These are phyloP conservation scores for Stachybotrys elegans DNA, from an alignment of 2,329 filamentous ascomycete genomes.

Conservation along the genomic window DNA sequence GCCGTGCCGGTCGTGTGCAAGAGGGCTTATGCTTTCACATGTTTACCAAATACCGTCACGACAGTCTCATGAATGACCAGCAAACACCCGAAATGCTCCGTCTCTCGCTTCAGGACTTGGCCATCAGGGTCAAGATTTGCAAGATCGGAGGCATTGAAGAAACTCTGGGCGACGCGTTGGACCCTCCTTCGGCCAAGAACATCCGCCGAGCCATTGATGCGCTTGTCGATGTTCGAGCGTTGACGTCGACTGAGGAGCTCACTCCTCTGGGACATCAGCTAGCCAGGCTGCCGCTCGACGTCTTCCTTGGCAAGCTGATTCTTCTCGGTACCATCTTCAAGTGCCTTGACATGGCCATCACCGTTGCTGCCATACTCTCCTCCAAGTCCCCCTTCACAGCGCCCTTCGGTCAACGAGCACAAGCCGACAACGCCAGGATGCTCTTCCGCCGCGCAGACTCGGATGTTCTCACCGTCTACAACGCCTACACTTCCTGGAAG, in stretches of 20 bases:
- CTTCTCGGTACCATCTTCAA: slow-evolving; percentile 81
- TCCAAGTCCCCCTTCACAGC: slow-evolving; percentile 92
- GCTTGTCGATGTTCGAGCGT: slow-evolving; percentile 84
- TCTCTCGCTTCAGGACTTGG: slow-evolving; percentile 87
- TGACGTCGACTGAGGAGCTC: slow-evolving; percentile 76
- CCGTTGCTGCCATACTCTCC: slow-evolving; percentile 86
- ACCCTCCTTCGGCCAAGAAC: slow-evolving; percentile 86
- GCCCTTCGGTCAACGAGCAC: slow-evolving; percentile 75
- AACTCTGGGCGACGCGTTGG: slow-evolving; percentile 80
- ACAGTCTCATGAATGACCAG: slow-evolving; percentile 79
- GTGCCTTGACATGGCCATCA: slow-evolving; percentile 87
- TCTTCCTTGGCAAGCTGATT: slow-evolving; percentile 91
- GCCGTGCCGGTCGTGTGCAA: slow-evolving; percentile 91
- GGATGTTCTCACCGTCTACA: slow-evolving; percentile 87
- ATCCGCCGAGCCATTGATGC: slow-evolving; percentile 90
- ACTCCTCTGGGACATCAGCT: slow-evolving; percentile 84
- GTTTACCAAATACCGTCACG: slow-evolving; percentile 86
- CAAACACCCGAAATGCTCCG: slow-evolving; percentile 96
- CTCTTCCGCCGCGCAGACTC: slow-evolving; percentile 84
- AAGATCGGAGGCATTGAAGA: slow-evolving; percentile 91
- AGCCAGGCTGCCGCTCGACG: slow-evolving; percentile 83
- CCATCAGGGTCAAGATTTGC: slow-evolving; percentile 95
- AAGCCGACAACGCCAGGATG: slow-evolving; percentile 74
- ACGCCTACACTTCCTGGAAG: slow-evolving; percentile 88
- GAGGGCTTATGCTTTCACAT: slow-evolving; percentile 93